Evolutionary conservation across 78 protist genomes (phyloP).

Genomic region (Dictyostelium intermedium): DNA sequence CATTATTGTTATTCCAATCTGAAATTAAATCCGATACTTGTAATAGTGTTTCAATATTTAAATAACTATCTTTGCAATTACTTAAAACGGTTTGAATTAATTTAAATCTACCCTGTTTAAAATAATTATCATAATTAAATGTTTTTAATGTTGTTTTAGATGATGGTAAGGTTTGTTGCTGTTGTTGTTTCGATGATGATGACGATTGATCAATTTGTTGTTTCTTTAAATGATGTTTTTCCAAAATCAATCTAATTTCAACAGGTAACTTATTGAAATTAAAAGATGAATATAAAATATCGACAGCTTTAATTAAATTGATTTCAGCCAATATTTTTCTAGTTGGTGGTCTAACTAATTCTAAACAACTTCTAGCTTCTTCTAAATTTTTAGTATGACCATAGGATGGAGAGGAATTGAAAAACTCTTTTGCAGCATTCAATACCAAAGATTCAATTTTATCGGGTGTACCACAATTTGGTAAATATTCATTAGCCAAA

Average conservation of each 20-base stretch:
- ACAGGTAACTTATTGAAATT: constrained; percentile 42
- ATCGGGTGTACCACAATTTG: constrained; percentile 47
- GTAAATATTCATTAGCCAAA: constrained; percentile 23
- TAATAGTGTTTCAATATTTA: constrained; percentile 11
- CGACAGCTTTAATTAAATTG: constrained; percentile 45
- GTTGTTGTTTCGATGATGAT: not conserved
- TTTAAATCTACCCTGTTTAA: constrained; percentile 52
- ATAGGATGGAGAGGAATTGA: constrained; percentile 18
- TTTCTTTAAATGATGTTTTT: not conserved
- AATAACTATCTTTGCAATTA: not conserved
- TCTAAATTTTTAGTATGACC: constrained; percentile 17
- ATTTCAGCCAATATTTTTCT: constrained; percentile 38
- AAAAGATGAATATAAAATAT: constrained; percentile 15
- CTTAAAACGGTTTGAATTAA: constrained; percentile 16
- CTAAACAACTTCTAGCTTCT: constrained; percentile 40
- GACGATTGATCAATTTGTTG: not conserved
- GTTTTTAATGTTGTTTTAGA: not conserved
- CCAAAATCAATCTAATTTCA: constrained; percentile 51
- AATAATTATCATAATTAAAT: not conserved
- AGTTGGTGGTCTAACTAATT: constrained; percentile 64
- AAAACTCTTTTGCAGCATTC: constrained; percentile 38
- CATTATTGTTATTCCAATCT: constrained; percentile 13
- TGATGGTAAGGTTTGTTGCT: not conserved
- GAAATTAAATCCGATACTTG: not conserved
- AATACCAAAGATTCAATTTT: constrained; percentile 19